Evolutionary conservation across 2,329 filamentous ascomycete species (phyloP).

Genomic region (Aspergillus aculeatinus): DNA sequence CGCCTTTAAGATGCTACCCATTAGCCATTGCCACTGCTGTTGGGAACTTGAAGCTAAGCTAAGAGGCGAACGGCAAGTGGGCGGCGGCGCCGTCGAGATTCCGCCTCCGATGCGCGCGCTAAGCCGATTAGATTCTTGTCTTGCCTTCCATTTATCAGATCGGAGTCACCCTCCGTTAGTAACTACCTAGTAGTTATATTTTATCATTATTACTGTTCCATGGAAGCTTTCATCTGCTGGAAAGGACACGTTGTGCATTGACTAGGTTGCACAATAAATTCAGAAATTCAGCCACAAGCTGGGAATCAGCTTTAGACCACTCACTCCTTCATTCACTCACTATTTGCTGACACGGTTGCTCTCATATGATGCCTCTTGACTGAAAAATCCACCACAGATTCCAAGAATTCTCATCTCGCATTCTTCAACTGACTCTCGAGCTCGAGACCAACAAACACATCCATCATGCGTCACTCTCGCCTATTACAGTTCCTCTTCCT

Average conservation of each 20-base stretch:
- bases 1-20: constrained; percentile 20
- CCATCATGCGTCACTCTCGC: constrained; percentile 22
- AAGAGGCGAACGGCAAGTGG: background rate
- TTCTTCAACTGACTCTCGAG: background rate
- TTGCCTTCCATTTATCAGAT: background rate
- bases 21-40: constrained; percentile 23
- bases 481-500: constrained; percentile 18
- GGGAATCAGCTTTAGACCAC: background rate
- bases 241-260: constrained; percentile 1
- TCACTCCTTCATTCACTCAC: background rate
- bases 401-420: background rate
- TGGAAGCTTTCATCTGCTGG: background rate
- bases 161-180: background rate
- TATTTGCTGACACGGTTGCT: background rate
- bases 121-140: background rate
- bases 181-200: no score
- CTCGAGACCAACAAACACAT: background rate
- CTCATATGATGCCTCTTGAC: background rate
- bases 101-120: constrained; percentile 1
- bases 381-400: background rate
- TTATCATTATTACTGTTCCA: no score
- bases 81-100: background rate
- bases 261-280: background rate
- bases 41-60: background rate
- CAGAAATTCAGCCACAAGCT: background rate